Conservation (phyloP, 768 basidiomycete species). For the Neoboletus brunneissimus region DNA sequence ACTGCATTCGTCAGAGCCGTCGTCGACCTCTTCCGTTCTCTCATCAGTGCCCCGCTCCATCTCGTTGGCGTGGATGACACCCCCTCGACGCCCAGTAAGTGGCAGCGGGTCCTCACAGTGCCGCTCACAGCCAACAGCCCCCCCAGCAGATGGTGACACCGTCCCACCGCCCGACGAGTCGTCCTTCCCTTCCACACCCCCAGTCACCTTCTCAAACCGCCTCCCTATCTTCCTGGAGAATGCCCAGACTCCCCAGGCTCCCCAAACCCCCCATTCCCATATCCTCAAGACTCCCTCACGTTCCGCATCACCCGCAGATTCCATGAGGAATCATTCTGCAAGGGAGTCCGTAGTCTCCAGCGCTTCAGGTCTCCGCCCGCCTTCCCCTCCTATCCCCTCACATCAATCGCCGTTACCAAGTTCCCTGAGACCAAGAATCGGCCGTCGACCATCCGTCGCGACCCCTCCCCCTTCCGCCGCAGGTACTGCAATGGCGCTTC, state of each 20-base stretch:
- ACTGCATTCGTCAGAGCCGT: conserved; percentile 63
- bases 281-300: conserved; percentile 33
- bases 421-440: conserved; percentile 35
- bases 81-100: conserved; percentile 31
- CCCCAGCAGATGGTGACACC: conserved; percentile 15
- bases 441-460: conserved; percentile 46
- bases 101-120: neutral
- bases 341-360: conserved; percentile 24
- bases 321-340: conserved; percentile 20
- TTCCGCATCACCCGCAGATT: conserved; percentile 40
- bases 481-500: conserved; percentile 14
- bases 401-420: conserved; percentile 25
- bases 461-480: conserved; percentile 34
- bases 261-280: conserved; percentile 18
- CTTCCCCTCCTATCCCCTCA: conserved; percentile 20
- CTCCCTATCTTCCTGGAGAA: conserved; percentile 14
- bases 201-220: conserved; percentile 6
- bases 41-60: conserved; percentile 49
- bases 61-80: conserved; percentile 54
- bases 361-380: conserved; percentile 18
- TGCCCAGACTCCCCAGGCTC: conserved; percentile 22
- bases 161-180: neutral
- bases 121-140: conserved; percentile 9
- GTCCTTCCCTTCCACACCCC: neutral
- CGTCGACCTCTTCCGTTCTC: conserved; percentile 56